Conservation (phyloP, 345 rosid genomes). For the Corchorus capsularis region DNA sequence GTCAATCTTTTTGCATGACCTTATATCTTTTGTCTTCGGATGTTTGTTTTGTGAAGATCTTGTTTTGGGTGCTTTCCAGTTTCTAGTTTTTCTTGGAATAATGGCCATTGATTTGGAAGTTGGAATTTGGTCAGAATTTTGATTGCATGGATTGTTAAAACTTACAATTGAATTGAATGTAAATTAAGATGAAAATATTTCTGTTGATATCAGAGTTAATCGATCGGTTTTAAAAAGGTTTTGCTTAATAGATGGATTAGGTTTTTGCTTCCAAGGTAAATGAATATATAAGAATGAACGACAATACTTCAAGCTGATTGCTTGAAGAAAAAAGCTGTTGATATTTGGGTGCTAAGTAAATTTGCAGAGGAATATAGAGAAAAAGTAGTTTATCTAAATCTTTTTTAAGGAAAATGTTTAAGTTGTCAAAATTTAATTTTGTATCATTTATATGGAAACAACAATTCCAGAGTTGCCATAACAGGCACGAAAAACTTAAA, state of each 20-base stretch:
- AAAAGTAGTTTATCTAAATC: background rate
- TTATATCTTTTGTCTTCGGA: background rate
- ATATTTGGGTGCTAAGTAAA: constrained; percentile 13
- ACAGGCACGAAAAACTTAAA: background rate
- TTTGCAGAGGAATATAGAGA: constrained; percentile 9
- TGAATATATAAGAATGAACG: background rate
- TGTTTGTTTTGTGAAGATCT: constrained; percentile 18
- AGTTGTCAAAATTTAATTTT: background rate
- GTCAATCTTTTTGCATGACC: background rate
- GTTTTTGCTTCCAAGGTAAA: background rate
- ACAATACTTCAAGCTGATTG: background rate
- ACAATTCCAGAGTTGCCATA: background rate
- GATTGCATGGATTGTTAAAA: constrained; percentile 2
- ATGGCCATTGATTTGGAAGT: constrained; percentile 23
- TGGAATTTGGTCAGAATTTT: constrained; percentile 13
- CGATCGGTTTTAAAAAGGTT: background rate
- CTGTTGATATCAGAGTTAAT: background rate
- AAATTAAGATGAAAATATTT: background rate
- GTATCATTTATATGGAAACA: background rate
- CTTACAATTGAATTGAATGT: background rate
- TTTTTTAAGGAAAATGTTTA: background rate
- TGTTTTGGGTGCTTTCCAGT: constrained; percentile 6
- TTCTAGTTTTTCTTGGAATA: background rate
- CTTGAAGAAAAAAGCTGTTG: constrained; percentile 6
- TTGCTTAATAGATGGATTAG: background rate